Evolutionary conservation across 306 rosid genomes (phyloP).

Genomic region (Prunus kanzakura): DNA sequence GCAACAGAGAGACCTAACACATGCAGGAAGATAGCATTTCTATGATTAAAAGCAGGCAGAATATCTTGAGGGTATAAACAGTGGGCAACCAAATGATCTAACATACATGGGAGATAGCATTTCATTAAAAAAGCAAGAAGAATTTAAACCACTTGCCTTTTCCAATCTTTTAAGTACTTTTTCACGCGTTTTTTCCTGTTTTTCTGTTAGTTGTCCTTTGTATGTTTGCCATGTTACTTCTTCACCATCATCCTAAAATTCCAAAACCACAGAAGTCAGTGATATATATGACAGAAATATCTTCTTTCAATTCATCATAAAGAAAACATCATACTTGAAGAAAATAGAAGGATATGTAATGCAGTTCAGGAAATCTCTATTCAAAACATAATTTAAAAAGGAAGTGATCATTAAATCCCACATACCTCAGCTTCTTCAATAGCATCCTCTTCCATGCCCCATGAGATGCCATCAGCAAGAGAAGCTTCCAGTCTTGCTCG

Average conservation of each 20-base stretch:
- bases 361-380: slow-evolving; percentile 12
- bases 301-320: slow-evolving; percentile 1
- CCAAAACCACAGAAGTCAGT: slow-evolving; percentile 15
- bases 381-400: slow-evolving; percentile 9
- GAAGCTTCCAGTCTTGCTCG: slow-evolving; percentile 82
- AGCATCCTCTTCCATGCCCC: slow-evolving; percentile 99
- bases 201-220: slow-evolving; percentile 91
- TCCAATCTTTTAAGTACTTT: slow-evolving; percentile 83
- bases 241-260: slow-evolving; percentile 72
- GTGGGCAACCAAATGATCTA: neutral
- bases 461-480: slow-evolving; percentile 81
- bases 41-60: neutral
- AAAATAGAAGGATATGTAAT: neutral
- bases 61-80: neutral
- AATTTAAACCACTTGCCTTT: slow-evolving; percentile 50
- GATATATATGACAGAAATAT: neutral
- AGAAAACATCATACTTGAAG: neutral
- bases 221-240: slow-evolving; percentile 96
- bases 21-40: neutral
- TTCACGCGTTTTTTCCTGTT: slow-evolving; percentile 86
- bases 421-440: slow-evolving; percentile 88
- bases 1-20: neutral
- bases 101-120: neutral
- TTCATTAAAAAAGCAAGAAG: slow-evolving; percentile 5
- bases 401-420: slow-evolving; percentile 18